Evolutionary conservation across 352 stramenopile species (phyloP).

Genomic region (Pythium apleroticum): DNA sequence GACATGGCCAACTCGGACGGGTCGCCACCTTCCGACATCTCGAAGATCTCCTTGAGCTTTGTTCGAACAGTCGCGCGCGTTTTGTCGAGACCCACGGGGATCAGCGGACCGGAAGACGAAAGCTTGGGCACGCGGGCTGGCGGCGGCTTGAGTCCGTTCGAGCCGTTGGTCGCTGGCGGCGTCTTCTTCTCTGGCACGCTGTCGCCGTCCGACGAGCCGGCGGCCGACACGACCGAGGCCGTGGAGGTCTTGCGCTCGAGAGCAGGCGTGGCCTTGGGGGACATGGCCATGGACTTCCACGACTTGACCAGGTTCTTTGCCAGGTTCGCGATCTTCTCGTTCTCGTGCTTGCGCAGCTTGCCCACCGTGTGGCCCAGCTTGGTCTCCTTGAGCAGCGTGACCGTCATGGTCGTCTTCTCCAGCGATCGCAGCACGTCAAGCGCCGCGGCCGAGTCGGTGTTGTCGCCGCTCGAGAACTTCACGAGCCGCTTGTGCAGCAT

Average conservation of each 20-base stretch:
- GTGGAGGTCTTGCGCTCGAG: constrained; percentile 36
- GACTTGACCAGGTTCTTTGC: constrained; percentile 82
- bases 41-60: constrained; percentile 78
- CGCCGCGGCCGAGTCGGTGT: constrained; percentile 51
- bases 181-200: constrained; percentile 22
- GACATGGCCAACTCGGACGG: constrained; percentile 54
- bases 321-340: constrained; percentile 75
- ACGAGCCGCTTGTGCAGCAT: constrained; percentile 65
- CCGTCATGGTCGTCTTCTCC: constrained; percentile 57
- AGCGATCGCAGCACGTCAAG: constrained; percentile 66
- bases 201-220: constrained; percentile 26
- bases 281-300: constrained; percentile 87
- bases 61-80: constrained; percentile 72
- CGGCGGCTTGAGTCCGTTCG: constrained; percentile 5
- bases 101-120: constrained; percentile 41
- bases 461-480: constrained; percentile 71
- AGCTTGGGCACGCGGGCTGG: constrained; percentile 9
- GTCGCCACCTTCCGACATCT: constrained; percentile 46
- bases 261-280: constrained; percentile 36
- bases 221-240: constrained; percentile 24
- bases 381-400: constrained; percentile 79
- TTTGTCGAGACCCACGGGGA: constrained; percentile 73
- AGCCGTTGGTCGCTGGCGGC: neutral
- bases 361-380: constrained; percentile 83
- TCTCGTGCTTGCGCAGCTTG: constrained; percentile 88